These are phyloP conservation scores for Solanum virginianum DNA, from an alignment of 257 asterid species.

Conservation along the genomic window DNA sequence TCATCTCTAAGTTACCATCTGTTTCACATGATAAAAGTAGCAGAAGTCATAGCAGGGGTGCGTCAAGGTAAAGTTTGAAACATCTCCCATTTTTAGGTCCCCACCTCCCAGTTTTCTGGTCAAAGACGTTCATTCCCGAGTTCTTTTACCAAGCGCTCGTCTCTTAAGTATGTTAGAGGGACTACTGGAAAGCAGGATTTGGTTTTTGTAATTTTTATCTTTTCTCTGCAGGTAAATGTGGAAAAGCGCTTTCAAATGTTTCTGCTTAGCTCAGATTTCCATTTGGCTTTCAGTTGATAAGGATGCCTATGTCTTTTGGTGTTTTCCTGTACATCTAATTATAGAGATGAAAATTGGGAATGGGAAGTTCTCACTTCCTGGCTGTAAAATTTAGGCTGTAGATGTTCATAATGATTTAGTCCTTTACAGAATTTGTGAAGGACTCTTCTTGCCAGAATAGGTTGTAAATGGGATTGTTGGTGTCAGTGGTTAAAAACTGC, in stretches of 20 bases:
- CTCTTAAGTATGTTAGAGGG: neutral
- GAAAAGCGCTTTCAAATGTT: constrained; percentile 5
- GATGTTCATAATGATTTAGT: constrained; percentile 49
- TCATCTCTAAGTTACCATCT: constrained; percentile 52
- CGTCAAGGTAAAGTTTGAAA: constrained; percentile 28
- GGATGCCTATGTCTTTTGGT: neutral
- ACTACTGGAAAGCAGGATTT: neutral
- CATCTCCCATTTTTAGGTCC: neutral
- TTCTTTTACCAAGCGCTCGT: neutral
- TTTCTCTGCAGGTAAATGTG: neutral
- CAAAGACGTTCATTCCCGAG: neutral
- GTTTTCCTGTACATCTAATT: constrained; percentile 24
- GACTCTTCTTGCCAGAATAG: neutral
- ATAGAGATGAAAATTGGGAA: constrained; percentile 18
- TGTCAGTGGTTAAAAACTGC: neutral
- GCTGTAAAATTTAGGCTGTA: constrained; percentile 45
- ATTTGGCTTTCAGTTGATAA: neutral
- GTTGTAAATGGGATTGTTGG: constrained; percentile 4
- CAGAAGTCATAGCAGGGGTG: constrained; percentile 39
- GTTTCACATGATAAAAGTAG: constrained; percentile 60
- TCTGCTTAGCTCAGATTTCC: constrained; percentile 6
- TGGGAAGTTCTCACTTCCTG: constrained; percentile 20
- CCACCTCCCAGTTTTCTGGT: neutral
- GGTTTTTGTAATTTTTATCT: neutral
- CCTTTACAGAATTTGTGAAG: constrained; percentile 17